A percentile compares a stretch with the other conserved stretches of the same genome.
These are phyloP conservation scores for Saccharomycopsis sp. DNA, from an alignment of 805 yeast genomes.

Conservation along the genomic window DNA sequence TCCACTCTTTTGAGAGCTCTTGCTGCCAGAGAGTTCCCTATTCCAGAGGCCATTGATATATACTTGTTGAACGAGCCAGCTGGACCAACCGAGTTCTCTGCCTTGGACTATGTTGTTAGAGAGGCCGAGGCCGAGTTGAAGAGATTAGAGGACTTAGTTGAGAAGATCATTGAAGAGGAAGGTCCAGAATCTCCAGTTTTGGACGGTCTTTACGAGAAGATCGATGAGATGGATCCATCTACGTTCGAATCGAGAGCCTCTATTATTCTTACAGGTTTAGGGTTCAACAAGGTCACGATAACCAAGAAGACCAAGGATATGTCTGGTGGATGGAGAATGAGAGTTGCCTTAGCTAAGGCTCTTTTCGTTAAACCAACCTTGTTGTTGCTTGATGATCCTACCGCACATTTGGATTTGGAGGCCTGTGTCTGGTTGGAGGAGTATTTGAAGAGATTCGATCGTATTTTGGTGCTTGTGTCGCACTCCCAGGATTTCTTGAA, in stretches of 20 bases:
- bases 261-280: constrained; percentile 90
- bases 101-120: constrained; percentile 91
- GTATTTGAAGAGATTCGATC: constrained; percentile 89
- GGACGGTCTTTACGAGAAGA: constrained; percentile 89
- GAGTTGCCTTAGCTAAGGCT: constrained; percentile 97
- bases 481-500: constrained; percentile 99
- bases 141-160: constrained; percentile 85
- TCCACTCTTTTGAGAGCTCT: constrained; percentile 89
- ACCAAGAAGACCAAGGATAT: constrained; percentile 93
- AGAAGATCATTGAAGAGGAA: constrained; percentile 78
- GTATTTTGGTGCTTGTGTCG: constrained; percentile 88
- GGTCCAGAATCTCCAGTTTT: constrained; percentile 89
- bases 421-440: constrained; percentile 99
- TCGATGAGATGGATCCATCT: constrained; percentile 91
- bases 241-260: constrained; percentile 98
- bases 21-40: constrained; percentile 94
- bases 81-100: constrained; percentile 84
- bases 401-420: constrained; percentile 98
- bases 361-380: constrained; percentile 96
- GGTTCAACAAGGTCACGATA: constrained; percentile 83
- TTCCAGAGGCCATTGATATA: constrained; percentile 86
- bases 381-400: constrained; percentile 93
- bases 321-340: constrained; percentile 99
- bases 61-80: constrained; percentile 97
- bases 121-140: constrained; percentile 94